Evolutionary conservation across 495 filamentous ascomycete species (phyloP).

Genomic region (Xylaria longipes): DNA sequence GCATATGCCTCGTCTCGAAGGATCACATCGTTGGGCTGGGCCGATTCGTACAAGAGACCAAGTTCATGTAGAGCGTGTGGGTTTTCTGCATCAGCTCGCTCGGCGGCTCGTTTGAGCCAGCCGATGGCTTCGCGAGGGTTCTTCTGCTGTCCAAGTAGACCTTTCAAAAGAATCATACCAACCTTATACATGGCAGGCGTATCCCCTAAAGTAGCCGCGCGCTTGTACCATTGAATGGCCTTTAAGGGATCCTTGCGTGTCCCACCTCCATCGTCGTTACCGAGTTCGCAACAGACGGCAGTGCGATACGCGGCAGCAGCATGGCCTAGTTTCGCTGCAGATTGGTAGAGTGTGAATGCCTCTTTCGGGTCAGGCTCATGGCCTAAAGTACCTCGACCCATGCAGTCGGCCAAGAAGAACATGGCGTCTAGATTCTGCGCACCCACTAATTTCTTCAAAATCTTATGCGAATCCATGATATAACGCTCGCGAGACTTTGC

Average conservation of each 20-base stretch:
- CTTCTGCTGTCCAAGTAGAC: conserved; percentile 85
- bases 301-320: conserved; percentile 88
- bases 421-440: conserved; percentile 77
- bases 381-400: conserved; percentile 72
- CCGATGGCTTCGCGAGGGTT: conserved; percentile 84
- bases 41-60: conserved; percentile 80
- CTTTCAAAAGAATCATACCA: conserved; percentile 93
- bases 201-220: conserved; percentile 87
- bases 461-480: conserved; percentile 83
- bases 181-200: conserved; percentile 97
- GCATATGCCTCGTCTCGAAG: conserved; percentile 83
- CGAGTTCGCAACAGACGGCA: conserved; percentile 96
- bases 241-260: conserved; percentile 89
- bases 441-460: conserved; percentile 82
- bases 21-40: conserved; percentile 70
- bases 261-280: conserved; percentile 90
- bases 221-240: conserved; percentile 97
- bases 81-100: conserved; percentile 86
- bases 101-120: conserved; percentile 93
- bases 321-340: conserved; percentile 88
- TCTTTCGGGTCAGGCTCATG: conserved; percentile 82
- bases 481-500: conserved; percentile 84
- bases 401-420: conserved; percentile 92
- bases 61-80: conserved; percentile 96
- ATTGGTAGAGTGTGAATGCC: conserved; percentile 91